Conservation (phyloP, 495 filamentous ascomycete species). For the Aspergillus conjunctus region DNA sequence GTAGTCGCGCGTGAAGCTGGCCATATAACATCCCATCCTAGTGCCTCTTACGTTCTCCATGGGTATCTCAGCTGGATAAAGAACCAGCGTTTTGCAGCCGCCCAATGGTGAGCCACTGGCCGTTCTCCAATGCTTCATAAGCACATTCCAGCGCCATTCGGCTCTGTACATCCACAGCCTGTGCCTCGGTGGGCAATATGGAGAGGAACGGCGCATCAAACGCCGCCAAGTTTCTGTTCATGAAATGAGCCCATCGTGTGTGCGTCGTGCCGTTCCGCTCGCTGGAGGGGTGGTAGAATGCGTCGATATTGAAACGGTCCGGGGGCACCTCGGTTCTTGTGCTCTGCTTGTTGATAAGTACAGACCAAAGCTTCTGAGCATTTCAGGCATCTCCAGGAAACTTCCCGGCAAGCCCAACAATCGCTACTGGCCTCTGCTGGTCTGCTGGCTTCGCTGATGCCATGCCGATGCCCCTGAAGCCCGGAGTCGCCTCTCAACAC, state of each 20-base stretch:
- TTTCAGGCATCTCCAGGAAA: too few species aligned
- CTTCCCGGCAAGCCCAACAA: too few species aligned
- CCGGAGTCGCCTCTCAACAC: too few species aligned
- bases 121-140: conserved; percentile 50
- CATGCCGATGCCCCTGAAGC: too few species aligned
- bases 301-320: conserved; percentile 32
- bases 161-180: conserved; percentile 51
- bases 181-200: conserved; percentile 46
- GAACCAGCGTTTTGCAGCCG: background rate
- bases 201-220: conserved; percentile 62
- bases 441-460: too few species aligned
- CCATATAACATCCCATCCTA: background rate
- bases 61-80: conserved; percentile 33
- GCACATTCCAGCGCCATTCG: conserved; percentile 45
- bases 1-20: background rate
- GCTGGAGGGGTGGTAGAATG: conserved; percentile 4
- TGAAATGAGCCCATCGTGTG: conserved; percentile 38
- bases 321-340: too few species aligned
- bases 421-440: too few species aligned
- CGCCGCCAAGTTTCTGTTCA: conserved; percentile 52
- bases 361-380: too few species aligned
- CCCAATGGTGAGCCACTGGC: conserved; percentile 7
- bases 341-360: too few species aligned
- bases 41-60: conserved; percentile 17
- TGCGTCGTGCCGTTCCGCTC: background rate